phyloP scores from a whole-genome alignment of 305 asterid genomes.

The Fraxinus nigra region DNA sequence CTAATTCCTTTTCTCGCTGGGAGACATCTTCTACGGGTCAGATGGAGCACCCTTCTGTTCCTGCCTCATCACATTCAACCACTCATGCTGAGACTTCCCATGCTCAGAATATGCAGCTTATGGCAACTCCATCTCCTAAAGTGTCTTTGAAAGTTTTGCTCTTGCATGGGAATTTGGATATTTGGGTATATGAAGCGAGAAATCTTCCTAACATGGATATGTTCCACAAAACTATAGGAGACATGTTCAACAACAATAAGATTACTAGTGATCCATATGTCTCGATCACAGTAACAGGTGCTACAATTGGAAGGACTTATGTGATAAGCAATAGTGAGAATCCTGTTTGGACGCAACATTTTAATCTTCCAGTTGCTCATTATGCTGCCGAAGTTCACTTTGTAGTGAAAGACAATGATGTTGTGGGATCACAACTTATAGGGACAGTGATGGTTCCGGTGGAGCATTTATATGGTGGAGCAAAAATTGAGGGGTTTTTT shows the following conservation, averaged over 20 bases:
- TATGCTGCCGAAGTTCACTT: conserved; percentile 75
- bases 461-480: conserved; percentile 75
- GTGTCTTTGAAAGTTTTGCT: conserved; percentile 64
- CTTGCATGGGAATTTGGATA: conserved; percentile 85
- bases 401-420: conserved; percentile 83
- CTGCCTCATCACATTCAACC: conserved; percentile 26
- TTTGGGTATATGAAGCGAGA: conserved; percentile 81
- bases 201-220: conserved; percentile 99
- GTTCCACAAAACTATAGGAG: conserved; percentile 91
- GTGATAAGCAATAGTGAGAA: conserved; percentile 78
- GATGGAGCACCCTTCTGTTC: conserved; percentile 23
- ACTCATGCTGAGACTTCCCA: conserved; percentile 26
- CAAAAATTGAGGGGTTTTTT: conserved; percentile 61
- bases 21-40: conserved; percentile 35
- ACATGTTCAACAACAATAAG: conserved; percentile 69
- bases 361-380: conserved; percentile 88
- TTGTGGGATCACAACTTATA: conserved; percentile 90
- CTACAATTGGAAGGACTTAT: conserved; percentile 79
- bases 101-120: conserved; percentile 51
- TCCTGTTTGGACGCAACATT: conserved; percentile 92
- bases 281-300: conserved; percentile 57
- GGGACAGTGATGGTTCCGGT: conserved; percentile 81
- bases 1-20: conserved; percentile 58
- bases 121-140: conserved; percentile 52
- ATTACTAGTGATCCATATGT: conserved; percentile 97